Base-by-base conservation (phyloP, 345 rosid genomes). In the Gossypium mustelinum region DNA sequence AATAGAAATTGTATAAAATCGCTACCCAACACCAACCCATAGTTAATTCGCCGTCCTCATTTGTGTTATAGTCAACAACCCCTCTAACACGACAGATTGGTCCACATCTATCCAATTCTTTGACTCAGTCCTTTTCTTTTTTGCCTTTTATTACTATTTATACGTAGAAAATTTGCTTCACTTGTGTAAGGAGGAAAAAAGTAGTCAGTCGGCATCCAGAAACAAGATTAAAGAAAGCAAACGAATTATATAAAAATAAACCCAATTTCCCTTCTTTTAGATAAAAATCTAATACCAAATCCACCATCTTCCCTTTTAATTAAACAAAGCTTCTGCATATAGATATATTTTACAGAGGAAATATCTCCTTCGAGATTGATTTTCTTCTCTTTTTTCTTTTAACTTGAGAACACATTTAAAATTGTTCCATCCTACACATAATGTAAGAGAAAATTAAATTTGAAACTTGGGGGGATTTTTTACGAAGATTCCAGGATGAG, bases 401-500 rank as follows among this genome's bases (percentile, higher is more conserved):
- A 12, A 43, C 44, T 48, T 48, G 51, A 48, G 51, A 9, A 48
- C 11, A 48, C 13, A 48, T 34, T 48, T 48, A 3, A 47, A 24
- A 73, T 18, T 44, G 58, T 18, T 48, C 16, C 62, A 27, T 10
- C 56, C 14, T 27, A 45, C 68, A 13, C 56, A 14, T 56, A n/a
- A 29, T 56, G 7, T 41, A 27, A 71, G 59, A 66, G 73, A 66
- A 50, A 65, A 73, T 76, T 74, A 75, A 4, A 78, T 58, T 50
- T 39, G 34, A 43, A 13, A 1, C 20, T 20, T 61, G 43, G 7
- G 56, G 34, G 8, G n/a, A 2, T 61, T 45, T 58, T 58, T 43
- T 75, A 92, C n/a, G 98, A 94, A 51, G 98, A 94, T 80, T 94
- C 97, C 66, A 94, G 82, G 76, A 94, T 91, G 71, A 87, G 91